phyloP scores from a whole-genome alignment of 2,329 filamentous ascomycete species.

The Nemania sp. region DNA sequence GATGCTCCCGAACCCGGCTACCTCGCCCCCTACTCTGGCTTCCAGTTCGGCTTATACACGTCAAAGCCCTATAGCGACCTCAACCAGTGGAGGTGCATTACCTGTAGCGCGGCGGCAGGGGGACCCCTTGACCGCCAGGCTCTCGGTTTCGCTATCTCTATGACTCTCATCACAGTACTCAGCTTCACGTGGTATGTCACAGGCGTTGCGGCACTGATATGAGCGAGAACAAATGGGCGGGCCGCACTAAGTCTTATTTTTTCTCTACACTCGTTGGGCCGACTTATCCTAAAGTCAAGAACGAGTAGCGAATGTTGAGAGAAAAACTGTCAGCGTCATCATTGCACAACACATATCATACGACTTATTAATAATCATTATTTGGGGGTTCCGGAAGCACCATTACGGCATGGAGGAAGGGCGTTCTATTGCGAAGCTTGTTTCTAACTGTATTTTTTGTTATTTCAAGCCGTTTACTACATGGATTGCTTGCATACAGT shows the following conservation, averaged over 20 bases:
- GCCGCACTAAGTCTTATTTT: not conserved
- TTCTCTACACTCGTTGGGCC: not conserved
- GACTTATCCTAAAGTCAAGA: too few species aligned
- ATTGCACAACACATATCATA: slow-evolving; percentile 8
- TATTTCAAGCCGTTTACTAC: slow-evolving; percentile 1
- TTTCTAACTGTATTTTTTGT: slow-evolving; percentile 19
- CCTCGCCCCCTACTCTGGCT: slow-evolving; percentile 52
- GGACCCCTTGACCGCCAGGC: slow-evolving; percentile 51
- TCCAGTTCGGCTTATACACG: slow-evolving; percentile 64
- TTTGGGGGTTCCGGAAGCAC: slow-evolving; percentile 8
- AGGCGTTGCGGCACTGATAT: slow-evolving; percentile 49
- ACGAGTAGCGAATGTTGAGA: not conserved
- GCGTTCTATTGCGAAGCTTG: slow-evolving; percentile 23
- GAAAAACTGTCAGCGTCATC: slow-evolving; percentile 10
- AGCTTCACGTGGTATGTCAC: slow-evolving; percentile 69
- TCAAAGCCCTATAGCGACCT: slow-evolving; percentile 56
- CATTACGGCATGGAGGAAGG: slow-evolving; percentile 14
- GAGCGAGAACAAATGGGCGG: slow-evolving; percentile 9
- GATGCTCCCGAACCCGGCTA: slow-evolving; percentile 61
- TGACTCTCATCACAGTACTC: slow-evolving; percentile 60
- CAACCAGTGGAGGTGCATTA: slow-evolving; percentile 58
- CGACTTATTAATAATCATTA: slow-evolving; percentile 20
- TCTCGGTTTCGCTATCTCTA: slow-evolving; percentile 55
- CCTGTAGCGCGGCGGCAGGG: slow-evolving; percentile 59
- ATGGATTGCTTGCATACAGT: slow-evolving; percentile 19